Percentiles rank a stretch among this genome's conserved stretches.
phyloP scores from a whole-genome alignment of 2,329 filamentous ascomycete species.

The Alternaria burnsii region DNA sequence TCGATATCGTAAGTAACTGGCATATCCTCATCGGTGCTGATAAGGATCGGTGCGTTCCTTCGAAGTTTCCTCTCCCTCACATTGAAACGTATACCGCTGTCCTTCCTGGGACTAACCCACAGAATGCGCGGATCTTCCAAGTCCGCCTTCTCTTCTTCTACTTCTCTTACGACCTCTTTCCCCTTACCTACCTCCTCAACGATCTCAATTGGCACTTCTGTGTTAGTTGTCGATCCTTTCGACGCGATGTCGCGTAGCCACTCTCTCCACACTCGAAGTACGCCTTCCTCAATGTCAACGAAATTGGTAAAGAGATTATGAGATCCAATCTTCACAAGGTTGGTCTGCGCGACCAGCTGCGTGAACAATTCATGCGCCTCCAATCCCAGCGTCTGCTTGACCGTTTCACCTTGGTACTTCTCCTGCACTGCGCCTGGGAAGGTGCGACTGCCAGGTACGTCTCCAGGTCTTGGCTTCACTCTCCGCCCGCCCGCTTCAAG shows the following conservation, averaged over 20 bases:
- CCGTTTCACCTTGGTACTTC: slow-evolving; percentile 52
- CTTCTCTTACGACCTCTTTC: slow-evolving; percentile 27
- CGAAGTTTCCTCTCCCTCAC: slow-evolving; percentile 64
- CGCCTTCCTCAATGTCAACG: slow-evolving; percentile 71
- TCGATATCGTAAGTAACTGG: slow-evolving; percentile 74
- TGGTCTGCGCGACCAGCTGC: slow-evolving; percentile 74
- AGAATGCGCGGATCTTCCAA: slow-evolving; percentile 58
- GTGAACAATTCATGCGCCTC: slow-evolving; percentile 77
- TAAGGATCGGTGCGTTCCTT: slow-evolving; percentile 62
- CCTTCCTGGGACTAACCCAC: slow-evolving; percentile 71
- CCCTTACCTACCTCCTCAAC: slow-evolving; percentile 35
- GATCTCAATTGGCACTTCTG: slow-evolving; percentile 25
- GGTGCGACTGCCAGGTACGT: slow-evolving; percentile 58
- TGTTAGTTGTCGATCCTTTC: slow-evolving; percentile 23
- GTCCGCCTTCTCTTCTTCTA: slow-evolving; percentile 14
- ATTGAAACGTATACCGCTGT: slow-evolving; percentile 73
- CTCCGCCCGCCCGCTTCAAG: slow-evolving; percentile 53
- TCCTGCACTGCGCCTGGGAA: slow-evolving; percentile 39
- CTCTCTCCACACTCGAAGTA: slow-evolving; percentile 74
- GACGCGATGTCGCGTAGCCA: slow-evolving; percentile 67
- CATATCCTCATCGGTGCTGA: slow-evolving; percentile 68
- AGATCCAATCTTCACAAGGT: slow-evolving; percentile 72
- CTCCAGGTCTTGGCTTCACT: slow-evolving; percentile 55
- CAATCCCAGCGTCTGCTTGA: slow-evolving; percentile 69
- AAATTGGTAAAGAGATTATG: slow-evolving; percentile 69